Evolutionary conservation across 768 basidiomycete genomes (phyloP), one percentile per base, ranked within the genome.

Genomic region (Candolleomyces eurysporus): DNA sequence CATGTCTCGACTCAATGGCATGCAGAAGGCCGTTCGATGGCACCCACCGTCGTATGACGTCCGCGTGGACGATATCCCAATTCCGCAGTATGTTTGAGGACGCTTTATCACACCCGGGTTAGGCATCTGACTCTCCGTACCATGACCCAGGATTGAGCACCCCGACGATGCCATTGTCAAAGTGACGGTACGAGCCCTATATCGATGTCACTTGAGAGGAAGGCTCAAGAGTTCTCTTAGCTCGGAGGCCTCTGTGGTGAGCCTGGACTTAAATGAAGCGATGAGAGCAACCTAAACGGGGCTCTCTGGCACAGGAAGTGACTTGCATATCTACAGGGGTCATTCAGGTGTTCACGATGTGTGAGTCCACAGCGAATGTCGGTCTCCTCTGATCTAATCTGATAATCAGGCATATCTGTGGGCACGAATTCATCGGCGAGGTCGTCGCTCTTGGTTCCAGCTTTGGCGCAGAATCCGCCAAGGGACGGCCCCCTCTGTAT

Each of bases 141-240:
- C 16, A 49, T 22, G n/a, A 19, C 40, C 8, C 62, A 90, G 90
- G 60, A 85, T 92, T 51, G 77, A 84, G 60, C 79, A 91, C 62
- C 83, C 88, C 0, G 90, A 92, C 69, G 90, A 92, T 75, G 91
- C 83, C 1, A 89, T 93, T 49, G 81, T 92, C 58, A 90, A 87
- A 77, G 83, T 91, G 57, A 84, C 81, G 72, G 91, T 86, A 63
- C 57, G 79, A 66, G 22, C 46, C 19, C 48, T 59, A 56, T 31
- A 32, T 39, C 17, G 54, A 46, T 49, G 6, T 16, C 11, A 14
- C 40, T 40, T 39, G 21, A 36, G 19, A 36, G 26, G 26, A 51
- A 55, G 39, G 52, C 59, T 30, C 26, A 50, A 22, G 21, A 30
- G 19, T 43, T 50, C 11, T 43, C 36, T 10, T 64, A 90, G 89